Conservation (phyloP, 2,329 filamentous ascomycete species). For the Talaromyces pinophilus region DNA sequence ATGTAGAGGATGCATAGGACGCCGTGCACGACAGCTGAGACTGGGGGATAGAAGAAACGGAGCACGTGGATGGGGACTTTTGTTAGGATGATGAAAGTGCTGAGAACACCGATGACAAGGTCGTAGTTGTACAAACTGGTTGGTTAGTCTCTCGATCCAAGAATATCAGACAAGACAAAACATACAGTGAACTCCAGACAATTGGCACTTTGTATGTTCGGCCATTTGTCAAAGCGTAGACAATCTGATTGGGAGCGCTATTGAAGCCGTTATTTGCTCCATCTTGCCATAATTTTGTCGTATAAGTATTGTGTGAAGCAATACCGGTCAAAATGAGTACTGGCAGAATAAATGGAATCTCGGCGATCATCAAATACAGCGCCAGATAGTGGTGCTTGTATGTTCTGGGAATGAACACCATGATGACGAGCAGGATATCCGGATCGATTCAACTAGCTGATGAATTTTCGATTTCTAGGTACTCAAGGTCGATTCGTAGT, state of each 20-base stretch:
- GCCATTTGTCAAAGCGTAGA: slow-evolving; percentile 64
- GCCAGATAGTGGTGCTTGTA: slow-evolving; percentile 57
- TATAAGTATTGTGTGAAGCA: slow-evolving; percentile 62
- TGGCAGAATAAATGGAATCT: slow-evolving; percentile 59
- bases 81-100: slow-evolving; percentile 61
- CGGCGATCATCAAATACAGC: slow-evolving; percentile 55
- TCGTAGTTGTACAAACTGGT: slow-evolving; percentile 62
- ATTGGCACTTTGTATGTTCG: slow-evolving; percentile 54
- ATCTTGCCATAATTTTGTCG: slow-evolving; percentile 63
- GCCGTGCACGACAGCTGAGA: slow-evolving; percentile 56
- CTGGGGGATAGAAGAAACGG: slow-evolving; percentile 58
- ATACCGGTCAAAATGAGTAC: slow-evolving; percentile 63
- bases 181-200: slow-evolving; percentile 64
- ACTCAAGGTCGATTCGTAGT: background rate
- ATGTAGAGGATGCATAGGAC: slow-evolving; percentile 56
- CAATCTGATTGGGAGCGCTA: slow-evolving; percentile 56
- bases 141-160: slow-evolving; percentile 2
- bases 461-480: background rate
- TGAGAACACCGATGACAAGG: slow-evolving; percentile 61
- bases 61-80: slow-evolving; percentile 60
- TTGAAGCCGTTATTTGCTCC: slow-evolving; percentile 64
- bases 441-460: background rate
- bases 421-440: slow-evolving; percentile 23
- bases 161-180: background rate
- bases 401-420: slow-evolving; percentile 54